Conservation (phyloP, 371 early-diverging fungal species). For the Dichotomocladium elegans region DNA sequence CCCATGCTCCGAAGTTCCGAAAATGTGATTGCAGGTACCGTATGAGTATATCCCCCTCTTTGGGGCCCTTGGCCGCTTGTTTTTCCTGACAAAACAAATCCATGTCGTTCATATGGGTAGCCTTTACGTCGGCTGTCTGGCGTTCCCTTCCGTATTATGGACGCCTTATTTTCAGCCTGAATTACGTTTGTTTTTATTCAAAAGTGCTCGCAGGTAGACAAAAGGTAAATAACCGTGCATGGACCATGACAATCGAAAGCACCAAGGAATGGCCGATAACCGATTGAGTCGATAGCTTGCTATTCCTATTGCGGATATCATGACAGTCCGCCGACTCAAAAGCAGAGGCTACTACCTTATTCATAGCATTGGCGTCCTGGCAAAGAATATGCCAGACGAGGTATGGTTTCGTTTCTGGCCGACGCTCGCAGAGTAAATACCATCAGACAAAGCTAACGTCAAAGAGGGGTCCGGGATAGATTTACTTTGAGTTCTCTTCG, state of each 20-base stretch:
- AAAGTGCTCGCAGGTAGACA: slow-evolving; percentile 53
- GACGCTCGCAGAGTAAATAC: too few relatives aligned
- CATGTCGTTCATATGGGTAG: slow-evolving; percentile 8
- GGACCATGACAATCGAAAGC: neutral
- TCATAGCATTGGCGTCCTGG: slow-evolving; percentile 25
- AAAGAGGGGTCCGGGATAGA: slow-evolving; percentile 7
- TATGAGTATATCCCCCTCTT: neutral
- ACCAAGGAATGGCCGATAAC: too few relatives aligned
- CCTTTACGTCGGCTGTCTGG: slow-evolving; percentile 34
- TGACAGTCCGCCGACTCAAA: slow-evolving; percentile 19
- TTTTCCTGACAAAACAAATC: neutral
- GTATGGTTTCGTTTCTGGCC: slow-evolving; percentile 4
- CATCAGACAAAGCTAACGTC: too few relatives aligned
- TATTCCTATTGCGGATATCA: slow-evolving; percentile 36
- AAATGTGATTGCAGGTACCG: slow-evolving; percentile 43
- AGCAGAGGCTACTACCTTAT: slow-evolving; percentile 28
- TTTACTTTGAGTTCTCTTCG: slow-evolving; percentile 38
- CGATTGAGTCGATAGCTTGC: slow-evolving; percentile 17
- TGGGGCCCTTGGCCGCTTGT: too few relatives aligned
- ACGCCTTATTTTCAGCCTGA: slow-evolving; percentile 56
- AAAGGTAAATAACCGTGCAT: slow-evolving; percentile 35
- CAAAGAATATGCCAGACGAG: slow-evolving; percentile 33
- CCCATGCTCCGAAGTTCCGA: slow-evolving; percentile 53
- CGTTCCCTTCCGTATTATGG: slow-evolving; percentile 56
- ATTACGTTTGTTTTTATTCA: slow-evolving; percentile 63